These are phyloP conservation scores for Aspergillus novoparasiticus DNA, from an alignment of 2,329 filamentous ascomycete genomes.

Conservation along the genomic window DNA sequence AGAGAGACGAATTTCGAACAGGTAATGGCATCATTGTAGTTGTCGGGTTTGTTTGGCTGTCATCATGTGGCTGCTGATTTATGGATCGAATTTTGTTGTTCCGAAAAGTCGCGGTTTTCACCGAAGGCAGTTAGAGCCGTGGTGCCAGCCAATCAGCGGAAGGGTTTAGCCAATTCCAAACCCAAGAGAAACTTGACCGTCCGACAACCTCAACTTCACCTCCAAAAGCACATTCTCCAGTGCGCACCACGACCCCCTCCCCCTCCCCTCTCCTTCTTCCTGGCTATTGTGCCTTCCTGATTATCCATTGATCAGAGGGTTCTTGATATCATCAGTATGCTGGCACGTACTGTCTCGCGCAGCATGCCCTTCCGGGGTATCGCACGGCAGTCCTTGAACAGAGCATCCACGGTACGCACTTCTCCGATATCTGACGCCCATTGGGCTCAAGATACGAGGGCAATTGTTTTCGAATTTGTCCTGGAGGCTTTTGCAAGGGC, in stretches of 20 bases:
- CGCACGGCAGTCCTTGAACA: constrained; percentile 72
- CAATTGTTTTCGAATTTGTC: constrained; percentile 29
- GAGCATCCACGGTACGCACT: constrained; percentile 73
- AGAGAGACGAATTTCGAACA: background rate
- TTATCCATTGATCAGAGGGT: constrained; percentile 40
- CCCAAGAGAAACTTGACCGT: constrained; percentile 39
- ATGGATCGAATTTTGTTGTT: constrained; percentile 26
- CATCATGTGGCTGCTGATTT: constrained; percentile 5
- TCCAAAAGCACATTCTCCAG: constrained; percentile 37
- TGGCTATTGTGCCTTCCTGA: constrained; percentile 35
- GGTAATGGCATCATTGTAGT: background rate
- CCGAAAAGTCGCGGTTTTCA: constrained; percentile 42
- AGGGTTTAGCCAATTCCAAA: constrained; percentile 41
- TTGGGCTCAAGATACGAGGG: constrained; percentile 30
- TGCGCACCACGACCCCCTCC: constrained; percentile 29
- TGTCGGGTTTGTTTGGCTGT: background rate
- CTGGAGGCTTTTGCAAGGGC: constrained; percentile 34
- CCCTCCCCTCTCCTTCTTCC: constrained; percentile 32
- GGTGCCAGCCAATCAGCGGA: constrained; percentile 37
- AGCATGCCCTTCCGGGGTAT: constrained; percentile 82
- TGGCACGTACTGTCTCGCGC: constrained; percentile 90
- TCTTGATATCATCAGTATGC: constrained; percentile 66
- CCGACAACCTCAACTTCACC: constrained; percentile 40
- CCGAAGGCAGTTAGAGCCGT: constrained; percentile 34
- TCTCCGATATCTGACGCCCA: constrained; percentile 37